Conservation (phyloP, 306 rosid genomes). For the Glycine tomentella region DNA sequence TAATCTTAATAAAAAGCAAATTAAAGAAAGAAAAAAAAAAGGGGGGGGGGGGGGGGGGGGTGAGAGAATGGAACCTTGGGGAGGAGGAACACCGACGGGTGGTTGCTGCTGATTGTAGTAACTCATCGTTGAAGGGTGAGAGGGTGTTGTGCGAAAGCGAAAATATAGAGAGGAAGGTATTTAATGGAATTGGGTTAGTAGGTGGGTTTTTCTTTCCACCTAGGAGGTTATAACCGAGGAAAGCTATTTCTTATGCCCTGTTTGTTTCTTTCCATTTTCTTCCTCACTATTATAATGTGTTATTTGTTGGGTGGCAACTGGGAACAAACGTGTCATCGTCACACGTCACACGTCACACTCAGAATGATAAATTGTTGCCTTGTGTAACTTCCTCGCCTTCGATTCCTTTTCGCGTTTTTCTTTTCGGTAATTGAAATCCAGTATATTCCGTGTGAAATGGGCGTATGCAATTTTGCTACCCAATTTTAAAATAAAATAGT, state of each 20-base stretch:
- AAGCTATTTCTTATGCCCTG: neutral
- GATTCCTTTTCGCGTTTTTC: neutral
- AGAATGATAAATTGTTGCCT: neutral
- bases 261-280: neutral
- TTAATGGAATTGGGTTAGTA: neutral
- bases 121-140: conserved; percentile 54
- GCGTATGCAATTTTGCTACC: neutral
- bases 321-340: neutral
- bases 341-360: neutral
- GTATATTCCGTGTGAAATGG: neutral
- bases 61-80: conserved; percentile 60
- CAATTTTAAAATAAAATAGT: neutral
- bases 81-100: conserved; percentile 95
- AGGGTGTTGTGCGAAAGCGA: neutral
- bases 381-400: neutral
- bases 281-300: neutral
- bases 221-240: conserved; percentile 42
- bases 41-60: too few species aligned
- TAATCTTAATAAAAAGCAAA: too few species aligned
- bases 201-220: conserved; percentile 2
- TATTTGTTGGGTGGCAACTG: neutral
- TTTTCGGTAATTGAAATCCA: neutral
- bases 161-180: neutral
- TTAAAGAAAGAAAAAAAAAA: too few species aligned
- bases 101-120: conserved; percentile 89